These are phyloP conservation scores for Dioscorea cayenensis DNA, from an alignment of 116 monocot species.

Conservation along the genomic window DNA sequence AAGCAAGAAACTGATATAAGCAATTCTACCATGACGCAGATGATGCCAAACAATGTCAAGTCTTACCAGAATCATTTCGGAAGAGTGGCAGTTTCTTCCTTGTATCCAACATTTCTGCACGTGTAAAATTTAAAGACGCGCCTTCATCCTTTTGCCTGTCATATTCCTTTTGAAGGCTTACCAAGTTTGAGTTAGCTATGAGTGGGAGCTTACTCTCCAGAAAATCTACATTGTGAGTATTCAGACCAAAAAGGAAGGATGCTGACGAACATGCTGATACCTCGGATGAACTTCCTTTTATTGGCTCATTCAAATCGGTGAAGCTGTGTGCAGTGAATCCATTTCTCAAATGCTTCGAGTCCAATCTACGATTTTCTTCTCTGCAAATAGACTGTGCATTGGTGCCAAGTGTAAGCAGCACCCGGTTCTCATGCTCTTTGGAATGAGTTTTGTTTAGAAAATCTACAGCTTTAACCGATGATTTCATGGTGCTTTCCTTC, in stretches of 20 bases:
- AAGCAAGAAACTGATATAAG: too few species aligned
- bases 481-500: slow-evolving; percentile 12
- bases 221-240: slow-evolving; percentile 7
- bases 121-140: slow-evolving; percentile 11
- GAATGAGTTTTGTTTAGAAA: slow-evolving; percentile 8
- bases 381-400: slow-evolving; percentile 1
- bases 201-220: slow-evolving; percentile 6
- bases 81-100: slow-evolving; percentile 12
- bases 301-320: slow-evolving; percentile 59
- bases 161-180: slow-evolving; percentile 14
- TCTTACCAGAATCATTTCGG: slow-evolving; percentile 33
- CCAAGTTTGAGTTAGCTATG: slow-evolving; percentile 18
- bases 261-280: slow-evolving; percentile 13
- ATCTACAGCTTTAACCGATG: slow-evolving; percentile 11
- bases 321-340: not conserved
- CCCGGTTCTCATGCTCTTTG: slow-evolving; percentile 16
- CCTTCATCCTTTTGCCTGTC: slow-evolving; percentile 18
- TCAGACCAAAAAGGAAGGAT: slow-evolving; percentile 7
- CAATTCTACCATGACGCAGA: too few species aligned
- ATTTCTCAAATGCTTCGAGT: slow-evolving; percentile 5
- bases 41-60: not conserved
- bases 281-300: slow-evolving; percentile 12
- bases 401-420: slow-evolving; percentile 28
- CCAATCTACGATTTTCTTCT: slow-evolving; percentile 4
- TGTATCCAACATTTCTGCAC: slow-evolving; percentile 6